Evolutionary conservation across 2,329 filamentous ascomycete genomes (phyloP).

Genomic region (Penicillium sp.): DNA sequence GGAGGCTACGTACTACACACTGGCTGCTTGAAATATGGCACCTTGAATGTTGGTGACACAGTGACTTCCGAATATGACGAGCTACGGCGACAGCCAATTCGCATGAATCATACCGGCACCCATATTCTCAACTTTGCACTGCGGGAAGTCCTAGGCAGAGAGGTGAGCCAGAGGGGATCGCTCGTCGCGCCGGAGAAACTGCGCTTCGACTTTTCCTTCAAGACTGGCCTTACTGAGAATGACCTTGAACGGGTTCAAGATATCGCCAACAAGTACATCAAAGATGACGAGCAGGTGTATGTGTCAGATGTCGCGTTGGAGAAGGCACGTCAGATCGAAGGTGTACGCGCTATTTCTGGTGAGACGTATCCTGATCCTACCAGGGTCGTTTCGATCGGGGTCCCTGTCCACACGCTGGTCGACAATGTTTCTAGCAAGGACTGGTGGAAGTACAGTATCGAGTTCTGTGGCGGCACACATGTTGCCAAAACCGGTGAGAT

Average conservation of each 20-base stretch:
- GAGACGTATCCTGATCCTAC: constrained; percentile 98
- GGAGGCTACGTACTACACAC: constrained; percentile 90
- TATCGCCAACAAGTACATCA: constrained; percentile 81
- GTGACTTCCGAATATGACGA: constrained; percentile 94
- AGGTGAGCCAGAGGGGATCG: constrained; percentile 91
- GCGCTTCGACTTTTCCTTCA: constrained; percentile 98
- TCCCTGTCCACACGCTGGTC: constrained; percentile 67
- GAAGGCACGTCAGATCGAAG: constrained; percentile 73
- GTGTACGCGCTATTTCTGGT: constrained; percentile 91
- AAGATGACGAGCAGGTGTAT: constrained; percentile 74
- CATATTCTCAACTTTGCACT: constrained; percentile 95
- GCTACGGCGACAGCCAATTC: constrained; percentile 79
- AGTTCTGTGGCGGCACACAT: constrained; percentile 97
- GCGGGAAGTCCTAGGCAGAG: constrained; percentile 84
- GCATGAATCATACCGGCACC: constrained; percentile 96
- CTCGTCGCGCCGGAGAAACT: constrained; percentile 92
- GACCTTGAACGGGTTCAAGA: constrained; percentile 86
- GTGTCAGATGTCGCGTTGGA: constrained; percentile 81
- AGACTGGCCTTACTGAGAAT: constrained; percentile 66
- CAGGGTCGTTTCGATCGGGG: constrained; percentile 88
- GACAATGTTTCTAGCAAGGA: constrained; percentile 50
- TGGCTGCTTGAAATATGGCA: constrained; percentile 80
- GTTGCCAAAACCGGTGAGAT: constrained; percentile 88
- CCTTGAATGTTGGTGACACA: constrained; percentile 69
- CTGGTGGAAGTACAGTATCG: constrained; percentile 84